Evolutionary conservation across 164 flowering plant genomes (phyloP).

Genomic region (Umbilicus rupestris): DNA sequence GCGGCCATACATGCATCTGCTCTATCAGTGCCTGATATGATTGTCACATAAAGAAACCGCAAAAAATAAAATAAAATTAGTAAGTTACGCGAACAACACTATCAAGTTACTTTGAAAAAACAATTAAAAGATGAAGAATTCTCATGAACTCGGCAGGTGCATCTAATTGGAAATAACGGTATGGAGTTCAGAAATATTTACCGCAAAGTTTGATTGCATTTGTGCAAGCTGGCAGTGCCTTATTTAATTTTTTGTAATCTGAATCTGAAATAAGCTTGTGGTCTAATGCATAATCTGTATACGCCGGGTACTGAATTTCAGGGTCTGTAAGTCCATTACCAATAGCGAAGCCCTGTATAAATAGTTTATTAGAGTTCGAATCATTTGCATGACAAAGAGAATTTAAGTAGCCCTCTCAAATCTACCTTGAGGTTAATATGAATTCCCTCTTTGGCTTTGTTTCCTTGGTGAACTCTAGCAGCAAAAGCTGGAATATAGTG

Average conservation of each 20-base stretch:
- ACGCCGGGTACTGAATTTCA: conserved; percentile 55
- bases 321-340: conserved; percentile 81
- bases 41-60: not conserved
- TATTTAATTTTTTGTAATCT: conserved; percentile 30
- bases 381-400: not conserved
- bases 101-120: too few relatives aligned
- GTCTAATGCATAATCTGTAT: conserved; percentile 65
- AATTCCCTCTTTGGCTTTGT: conserved; percentile 56
- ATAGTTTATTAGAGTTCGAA: not conserved
- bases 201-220: conserved; percentile 51
- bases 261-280: conserved; percentile 40
- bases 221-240: conserved; percentile 40
- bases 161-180: not conserved
- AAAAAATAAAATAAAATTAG: too few relatives aligned
- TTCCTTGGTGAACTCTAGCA: conserved; percentile 57
- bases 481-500: conserved; percentile 84
- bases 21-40: conserved; percentile 48
- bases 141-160: too few relatives aligned
- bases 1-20: conserved; percentile 49
- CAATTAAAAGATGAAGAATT: not conserved
- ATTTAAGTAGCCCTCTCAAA: not conserved
- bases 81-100: too few relatives aligned
- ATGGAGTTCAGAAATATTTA: conserved; percentile 14
- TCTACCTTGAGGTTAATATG: conserved; percentile 57
- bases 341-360: conserved; percentile 66